Evolutionary conservation across 805 yeast genomes (phyloP).

Genomic region (Suhomyces sp.): DNA sequence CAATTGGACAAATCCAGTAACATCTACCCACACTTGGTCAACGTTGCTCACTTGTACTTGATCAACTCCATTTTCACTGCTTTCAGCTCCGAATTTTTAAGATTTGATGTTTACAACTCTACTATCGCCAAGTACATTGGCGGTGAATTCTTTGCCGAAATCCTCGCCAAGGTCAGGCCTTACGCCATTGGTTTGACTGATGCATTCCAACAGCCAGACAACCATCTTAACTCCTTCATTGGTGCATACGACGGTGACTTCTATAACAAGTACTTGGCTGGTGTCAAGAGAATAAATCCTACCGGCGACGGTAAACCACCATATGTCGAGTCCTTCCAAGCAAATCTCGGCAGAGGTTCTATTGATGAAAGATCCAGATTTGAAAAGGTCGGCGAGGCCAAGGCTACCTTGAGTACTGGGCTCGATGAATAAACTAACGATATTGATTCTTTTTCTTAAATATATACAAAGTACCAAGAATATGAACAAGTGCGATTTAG

Average conservation of each 20-base stretch:
- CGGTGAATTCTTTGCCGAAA: constrained; percentile 27
- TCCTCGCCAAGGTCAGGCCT: constrained; percentile 38
- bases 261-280: constrained; percentile 69
- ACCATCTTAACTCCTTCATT: constrained; percentile 74
- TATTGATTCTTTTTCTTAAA: background rate
- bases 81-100: constrained; percentile 37
- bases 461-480: too few relatives aligned
- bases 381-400: constrained; percentile 24
- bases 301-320: constrained; percentile 48
- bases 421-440: background rate
- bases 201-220: constrained; percentile 78
- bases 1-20: constrained; percentile 14
- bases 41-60: constrained; percentile 33
- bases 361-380: constrained; percentile 32
- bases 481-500: too few relatives aligned
- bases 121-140: constrained; percentile 27
- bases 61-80: constrained; percentile 30
- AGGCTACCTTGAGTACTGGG: background rate
- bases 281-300: constrained; percentile 49
- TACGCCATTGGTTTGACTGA: constrained; percentile 56
- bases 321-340: constrained; percentile 42
- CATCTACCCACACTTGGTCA: constrained; percentile 23
- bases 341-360: constrained; percentile 33
- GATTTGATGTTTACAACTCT: constrained; percentile 32
- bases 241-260: constrained; percentile 82